These are phyloP conservation scores for Leccinum laetum DNA, from an alignment of 1,284 basidiomycete species.

Conservation along the genomic window DNA sequence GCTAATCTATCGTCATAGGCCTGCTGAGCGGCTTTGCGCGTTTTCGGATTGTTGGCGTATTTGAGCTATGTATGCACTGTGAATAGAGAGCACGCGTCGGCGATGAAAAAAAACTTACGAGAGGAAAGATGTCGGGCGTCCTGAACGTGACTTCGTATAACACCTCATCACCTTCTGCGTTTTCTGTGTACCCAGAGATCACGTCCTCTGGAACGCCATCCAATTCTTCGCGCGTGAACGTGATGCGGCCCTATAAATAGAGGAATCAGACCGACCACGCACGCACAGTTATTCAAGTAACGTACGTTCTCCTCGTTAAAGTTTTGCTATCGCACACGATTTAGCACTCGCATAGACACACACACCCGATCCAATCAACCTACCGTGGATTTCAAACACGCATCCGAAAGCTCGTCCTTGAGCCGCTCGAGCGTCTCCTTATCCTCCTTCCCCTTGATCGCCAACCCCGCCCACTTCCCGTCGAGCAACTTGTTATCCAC, in stretches of 20 bases:
- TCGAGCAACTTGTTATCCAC: too few species aligned
- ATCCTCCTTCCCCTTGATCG: too few species aligned
- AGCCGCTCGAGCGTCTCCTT: too few species aligned
- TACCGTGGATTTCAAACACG: too few species aligned
- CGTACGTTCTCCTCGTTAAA: too few species aligned
- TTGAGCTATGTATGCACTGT: conserved; percentile 57
- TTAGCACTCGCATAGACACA: too few species aligned
- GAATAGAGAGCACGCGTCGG: not conserved
- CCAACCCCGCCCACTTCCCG: too few species aligned
- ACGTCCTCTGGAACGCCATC: conserved; percentile 79
- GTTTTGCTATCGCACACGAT: too few species aligned
- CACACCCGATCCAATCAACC: too few species aligned
- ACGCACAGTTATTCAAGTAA: too few species aligned
- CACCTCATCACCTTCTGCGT: conserved; percentile 21
- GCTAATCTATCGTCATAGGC: conserved; percentile 72
- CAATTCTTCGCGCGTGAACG: conserved; percentile 62
- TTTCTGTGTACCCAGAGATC: conserved; percentile 26
- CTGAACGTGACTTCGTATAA: conserved; percentile 53
- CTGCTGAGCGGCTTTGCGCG: conserved; percentile 62
- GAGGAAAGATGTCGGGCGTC: conserved; percentile 73
- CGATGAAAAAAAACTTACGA: conserved; percentile 49
- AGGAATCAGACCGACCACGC: not conserved
- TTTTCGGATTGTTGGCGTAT: conserved; percentile 72
- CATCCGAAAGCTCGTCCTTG: too few species aligned
- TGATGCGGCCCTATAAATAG: conserved; percentile 23